These are phyloP conservation scores for Prunus padus DNA, from an alignment of 306 rosid genomes.

Conservation along the genomic window DNA sequence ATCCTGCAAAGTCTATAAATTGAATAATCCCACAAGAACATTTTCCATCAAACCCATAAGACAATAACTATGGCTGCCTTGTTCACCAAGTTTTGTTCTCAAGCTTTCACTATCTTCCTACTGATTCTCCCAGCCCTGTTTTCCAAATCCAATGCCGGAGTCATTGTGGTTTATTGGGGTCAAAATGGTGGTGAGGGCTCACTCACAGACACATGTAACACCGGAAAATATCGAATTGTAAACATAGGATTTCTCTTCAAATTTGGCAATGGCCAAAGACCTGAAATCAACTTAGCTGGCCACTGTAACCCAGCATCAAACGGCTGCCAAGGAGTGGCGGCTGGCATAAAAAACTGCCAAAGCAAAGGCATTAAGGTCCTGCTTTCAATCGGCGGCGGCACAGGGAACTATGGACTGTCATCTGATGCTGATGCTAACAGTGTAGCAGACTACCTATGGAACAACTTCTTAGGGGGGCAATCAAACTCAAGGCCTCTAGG, in stretches of 20 bases:
- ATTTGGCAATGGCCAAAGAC: constrained; percentile 17
- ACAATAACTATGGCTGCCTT: neutral
- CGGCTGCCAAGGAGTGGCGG: constrained; percentile 31
- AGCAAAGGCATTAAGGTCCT: constrained; percentile 43
- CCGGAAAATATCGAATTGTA: constrained; percentile 20
- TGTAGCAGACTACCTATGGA: constrained; percentile 10
- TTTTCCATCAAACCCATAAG: neutral
- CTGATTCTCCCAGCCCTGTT: neutral
- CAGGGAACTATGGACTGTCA: constrained; percentile 34
- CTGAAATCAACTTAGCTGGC: constrained; percentile 12
- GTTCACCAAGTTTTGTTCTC: neutral
- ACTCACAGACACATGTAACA: constrained; percentile 16
- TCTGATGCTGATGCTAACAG: constrained; percentile 31
- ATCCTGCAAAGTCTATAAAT: neutral
- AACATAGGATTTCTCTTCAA: constrained; percentile 18
- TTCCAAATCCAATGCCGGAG: neutral
- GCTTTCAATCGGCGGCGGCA: constrained; percentile 44
- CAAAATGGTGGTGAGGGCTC: constrained; percentile 5
- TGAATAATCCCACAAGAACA: neutral
- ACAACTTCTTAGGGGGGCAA: constrained; percentile 27
- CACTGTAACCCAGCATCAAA: constrained; percentile 14
- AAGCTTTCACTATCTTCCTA: neutral
- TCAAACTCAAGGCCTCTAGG: constrained; percentile 45
- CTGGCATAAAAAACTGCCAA: constrained; percentile 42
- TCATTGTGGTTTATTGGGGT: constrained; percentile 30